A percentile compares a stretch with the other conserved stretches of the same genome.
phyloP scores from a whole-genome alignment of 1,284 basidiomycete species.

The Trametes hirsuta region DNA sequence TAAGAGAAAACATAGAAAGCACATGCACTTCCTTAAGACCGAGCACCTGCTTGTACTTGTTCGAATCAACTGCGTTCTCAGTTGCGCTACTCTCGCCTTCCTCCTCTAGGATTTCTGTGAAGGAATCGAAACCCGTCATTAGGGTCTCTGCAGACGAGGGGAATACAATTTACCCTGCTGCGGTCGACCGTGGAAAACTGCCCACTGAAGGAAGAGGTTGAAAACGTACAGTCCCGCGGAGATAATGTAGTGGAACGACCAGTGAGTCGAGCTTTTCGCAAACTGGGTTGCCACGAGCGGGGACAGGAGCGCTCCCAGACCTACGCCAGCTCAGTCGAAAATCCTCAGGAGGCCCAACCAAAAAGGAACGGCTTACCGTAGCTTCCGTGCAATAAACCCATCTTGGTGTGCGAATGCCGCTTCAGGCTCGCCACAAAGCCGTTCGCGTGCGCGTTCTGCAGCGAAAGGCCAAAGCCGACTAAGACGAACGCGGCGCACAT shows the following conservation, averaged over 20 bases:
- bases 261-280: constrained; percentile 43
- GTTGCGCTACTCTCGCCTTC: constrained; percentile 44
- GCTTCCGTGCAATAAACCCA: constrained; percentile 58
- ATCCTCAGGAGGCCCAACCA: not conserved
- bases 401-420: constrained; percentile 47
- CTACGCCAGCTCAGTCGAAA: constrained; percentile 33
- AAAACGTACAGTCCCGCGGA: constrained; percentile 55
- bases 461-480: constrained; percentile 58
- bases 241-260: constrained; percentile 69
- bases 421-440: constrained; percentile 53
- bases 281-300: constrained; percentile 70
- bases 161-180: constrained; percentile 47
- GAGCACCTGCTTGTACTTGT: constrained; percentile 58
- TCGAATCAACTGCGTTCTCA: constrained; percentile 40
- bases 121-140: not conserved
- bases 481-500: constrained; percentile 63
- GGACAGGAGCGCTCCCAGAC: constrained; percentile 58
- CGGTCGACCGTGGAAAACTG: constrained; percentile 54
- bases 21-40: constrained; percentile 54
- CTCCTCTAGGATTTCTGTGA: constrained; percentile 34
- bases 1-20: constrained; percentile 60
- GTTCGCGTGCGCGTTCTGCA: constrained; percentile 59
- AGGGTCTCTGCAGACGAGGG: not conserved
- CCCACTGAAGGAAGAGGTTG: constrained; percentile 47
- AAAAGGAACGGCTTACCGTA: constrained; percentile 42